Base-by-base conservation (phyloP, 179 eudicot species). In the Silene vulgaris region DNA sequence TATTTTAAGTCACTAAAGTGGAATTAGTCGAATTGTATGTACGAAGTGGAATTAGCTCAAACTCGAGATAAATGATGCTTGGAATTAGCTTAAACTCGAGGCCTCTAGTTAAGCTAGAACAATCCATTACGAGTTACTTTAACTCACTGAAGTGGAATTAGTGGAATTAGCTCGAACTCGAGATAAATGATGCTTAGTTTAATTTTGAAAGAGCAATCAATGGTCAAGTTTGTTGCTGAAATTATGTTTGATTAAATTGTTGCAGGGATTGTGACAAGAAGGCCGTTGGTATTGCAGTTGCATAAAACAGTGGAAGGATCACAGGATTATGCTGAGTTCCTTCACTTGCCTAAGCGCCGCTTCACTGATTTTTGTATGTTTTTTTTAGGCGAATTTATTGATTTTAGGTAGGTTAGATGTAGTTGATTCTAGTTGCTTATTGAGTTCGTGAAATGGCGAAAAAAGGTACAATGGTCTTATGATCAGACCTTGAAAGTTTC, bases 231-330 rank as follows among this genome's bases (percentile, higher is more conserved):
- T 50, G 57, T 50, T 50, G 30, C 13, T 50, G 57, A 50, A 14
- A 9, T 50, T 13, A 13, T 12, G 4, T 13, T 50, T 50, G 2
- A 16, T 48, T 50, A 37, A 0, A 9, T 64, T 72, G 17, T 63
- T 60, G 73, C 69, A 90, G 91, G 97, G 45, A 90, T 92, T 74
- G 97, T 92, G 67, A 92, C 97, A 19, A 86, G 97, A 82, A 73
- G 97, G 72, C 97, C 97, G n/a, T 79, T 90, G 84, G 94, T 92
- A 77, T 78, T 92, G 81, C 93, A 94, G 74, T 77, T 94, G 85
- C 95, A 94, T 52, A 87, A 87, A 80, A 91, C 87, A 67, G 96
- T 92, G 59, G 87, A 81, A 1, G 92, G 97, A 37, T 75, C 86
- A 63, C 82, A 85, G 81, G 98, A 92, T 17, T 94, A 89, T 83